These are phyloP conservation scores for Fusarium mexicanum DNA, from an alignment of 2,329 filamentous ascomycete genomes.

Conservation along the genomic window DNA sequence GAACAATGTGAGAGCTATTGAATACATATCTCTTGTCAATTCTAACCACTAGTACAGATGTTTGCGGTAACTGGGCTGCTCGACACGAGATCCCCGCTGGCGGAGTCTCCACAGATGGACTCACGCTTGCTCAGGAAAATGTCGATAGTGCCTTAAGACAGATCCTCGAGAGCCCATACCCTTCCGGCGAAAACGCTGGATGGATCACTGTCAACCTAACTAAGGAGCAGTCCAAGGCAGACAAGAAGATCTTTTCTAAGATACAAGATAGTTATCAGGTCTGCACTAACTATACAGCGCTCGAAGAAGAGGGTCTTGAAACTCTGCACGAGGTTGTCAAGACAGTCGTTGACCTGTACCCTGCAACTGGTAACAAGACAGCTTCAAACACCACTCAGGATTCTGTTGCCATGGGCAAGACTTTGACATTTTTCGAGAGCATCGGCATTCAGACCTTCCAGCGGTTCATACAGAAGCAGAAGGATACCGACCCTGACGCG, in stretches of 20 bases:
- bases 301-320: background rate
- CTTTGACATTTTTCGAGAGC: background rate
- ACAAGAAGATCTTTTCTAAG: constrained; percentile 8
- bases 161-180: constrained; percentile 1
- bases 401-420: background rate
- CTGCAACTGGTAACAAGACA: background rate
- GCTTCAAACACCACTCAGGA: background rate
- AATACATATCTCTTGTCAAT: rapidly evolving
- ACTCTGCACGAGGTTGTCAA: background rate
- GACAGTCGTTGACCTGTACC: background rate
- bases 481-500: background rate
- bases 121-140: background rate
- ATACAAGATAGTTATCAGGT: background rate
- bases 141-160: constrained; percentile 31
- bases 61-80: constrained; percentile 69
- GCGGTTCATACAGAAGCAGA: background rate
- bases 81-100: constrained; percentile 73
- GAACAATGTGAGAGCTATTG: constrained; percentile 55
- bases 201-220: constrained; percentile 62
- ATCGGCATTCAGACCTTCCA: background rate
- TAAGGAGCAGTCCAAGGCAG: constrained; percentile 54
- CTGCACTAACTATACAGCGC: background rate
- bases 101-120: constrained; percentile 49
- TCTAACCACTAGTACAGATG: constrained; percentile 35
- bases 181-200: background rate